phyloP scores from a whole-genome alignment of 2,329 filamentous ascomycete genomes.

The Didymella lethalis region DNA sequence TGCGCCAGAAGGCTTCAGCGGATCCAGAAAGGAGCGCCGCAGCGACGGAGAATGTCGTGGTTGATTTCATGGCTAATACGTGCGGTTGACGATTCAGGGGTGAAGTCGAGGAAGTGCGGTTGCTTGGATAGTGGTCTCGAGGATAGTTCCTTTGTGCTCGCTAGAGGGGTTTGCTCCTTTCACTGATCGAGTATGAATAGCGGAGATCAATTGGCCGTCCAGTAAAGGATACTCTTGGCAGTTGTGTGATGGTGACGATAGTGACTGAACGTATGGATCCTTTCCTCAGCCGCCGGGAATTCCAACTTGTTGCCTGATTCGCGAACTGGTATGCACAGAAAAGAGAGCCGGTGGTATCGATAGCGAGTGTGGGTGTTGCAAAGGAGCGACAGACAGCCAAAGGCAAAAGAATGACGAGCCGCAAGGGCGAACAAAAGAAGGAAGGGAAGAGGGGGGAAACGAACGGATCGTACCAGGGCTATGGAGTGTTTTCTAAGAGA shows the following conservation, averaged over 20 bases:
- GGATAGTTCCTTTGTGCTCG: constrained; percentile 8
- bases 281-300: constrained; percentile 42
- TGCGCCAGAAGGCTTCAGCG: constrained; percentile 73
- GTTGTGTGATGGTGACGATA: constrained; percentile 9
- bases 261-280: constrained; percentile 20
- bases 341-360: constrained; percentile 37
- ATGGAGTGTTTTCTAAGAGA: constrained; percentile 43
- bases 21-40: constrained; percentile 47
- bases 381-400: constrained; percentile 32
- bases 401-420: constrained; percentile 43
- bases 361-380: constrained; percentile 39
- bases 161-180: constrained; percentile 4
- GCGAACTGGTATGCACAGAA: constrained; percentile 37
- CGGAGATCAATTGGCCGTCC: constrained; percentile 13
- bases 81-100: constrained; percentile 11
- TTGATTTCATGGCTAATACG: constrained; percentile 42
- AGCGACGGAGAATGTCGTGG: constrained; percentile 38
- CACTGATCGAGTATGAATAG: constrained; percentile 9
- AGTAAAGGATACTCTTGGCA: constrained; percentile 20
- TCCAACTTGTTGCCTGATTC: constrained; percentile 26
- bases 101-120: constrained; percentile 8
- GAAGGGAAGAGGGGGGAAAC: constrained; percentile 33
- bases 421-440: constrained; percentile 36
- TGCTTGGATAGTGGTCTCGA: constrained; percentile 2
- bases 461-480: constrained; percentile 40